phyloP scores from a whole-genome alignment of 768 basidiomycete species.

The Suillus spraguei region DNA sequence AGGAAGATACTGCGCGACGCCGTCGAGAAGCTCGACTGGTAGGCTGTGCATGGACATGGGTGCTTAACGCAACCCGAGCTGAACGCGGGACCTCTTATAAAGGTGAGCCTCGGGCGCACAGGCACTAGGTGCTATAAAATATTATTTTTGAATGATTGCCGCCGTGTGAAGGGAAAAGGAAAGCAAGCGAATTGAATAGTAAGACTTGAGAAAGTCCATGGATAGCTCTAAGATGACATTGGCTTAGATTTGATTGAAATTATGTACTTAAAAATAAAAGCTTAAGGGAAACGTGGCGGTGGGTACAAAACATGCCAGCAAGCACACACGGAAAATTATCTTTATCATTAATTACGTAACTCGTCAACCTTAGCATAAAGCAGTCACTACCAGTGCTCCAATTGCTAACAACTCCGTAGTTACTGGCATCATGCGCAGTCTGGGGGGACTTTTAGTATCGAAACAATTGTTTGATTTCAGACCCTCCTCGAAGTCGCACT shows the following conservation, averaged over 20 bases:
- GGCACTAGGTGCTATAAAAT: conserved; percentile 10
- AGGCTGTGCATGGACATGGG: conserved; percentile 50
- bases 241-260: conserved; percentile 15
- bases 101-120: conserved; percentile 8
- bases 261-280: conserved; percentile 14
- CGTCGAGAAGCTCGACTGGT: conserved; percentile 65
- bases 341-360: conserved; percentile 21
- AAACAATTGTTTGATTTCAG: neutral
- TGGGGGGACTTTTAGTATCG: neutral
- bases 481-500: conserved; percentile 12
- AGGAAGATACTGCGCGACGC: conserved; percentile 43
- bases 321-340: conserved; percentile 8
- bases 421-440: neutral
- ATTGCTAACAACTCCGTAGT: neutral
- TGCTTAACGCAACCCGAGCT: conserved; percentile 7
- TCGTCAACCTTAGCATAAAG: neutral
- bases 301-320: conserved; percentile 12
- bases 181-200: conserved; percentile 17
- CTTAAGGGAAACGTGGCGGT: conserved; percentile 14
- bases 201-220: conserved; percentile 20
- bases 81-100: conserved; percentile 17
- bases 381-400: too few relatives aligned
- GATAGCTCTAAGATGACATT: conserved; percentile 12
- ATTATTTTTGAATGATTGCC: conserved; percentile 38
- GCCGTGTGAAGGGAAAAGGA: conserved; percentile 32